phyloP scores from a whole-genome alignment of 352 stramenopile genomes.

The Peronospora belbahrii region DNA sequence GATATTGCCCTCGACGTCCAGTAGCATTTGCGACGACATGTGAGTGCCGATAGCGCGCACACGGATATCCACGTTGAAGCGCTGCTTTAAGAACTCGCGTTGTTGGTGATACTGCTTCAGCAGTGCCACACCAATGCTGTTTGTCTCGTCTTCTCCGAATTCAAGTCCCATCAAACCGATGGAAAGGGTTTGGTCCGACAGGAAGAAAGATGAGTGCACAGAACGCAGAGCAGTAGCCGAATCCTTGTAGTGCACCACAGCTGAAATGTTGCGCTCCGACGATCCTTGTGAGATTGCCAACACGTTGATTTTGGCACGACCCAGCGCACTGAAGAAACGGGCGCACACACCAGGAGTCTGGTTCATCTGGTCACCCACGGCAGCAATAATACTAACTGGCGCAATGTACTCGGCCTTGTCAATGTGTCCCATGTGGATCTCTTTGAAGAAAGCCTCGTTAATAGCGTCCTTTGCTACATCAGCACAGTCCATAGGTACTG shows the following conservation, averaged over 20 bases:
- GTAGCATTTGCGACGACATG: slow-evolving; percentile 48
- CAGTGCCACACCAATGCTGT: slow-evolving; percentile 76
- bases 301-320: slow-evolving; percentile 92
- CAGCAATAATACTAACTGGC: slow-evolving; percentile 92
- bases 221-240: slow-evolving; percentile 88
- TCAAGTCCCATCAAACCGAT: slow-evolving; percentile 88
- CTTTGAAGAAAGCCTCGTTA: slow-evolving; percentile 83
- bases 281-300: slow-evolving; percentile 92
- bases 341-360: slow-evolving; percentile 87
- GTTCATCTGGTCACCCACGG: slow-evolving; percentile 93
- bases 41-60: slow-evolving; percentile 71
- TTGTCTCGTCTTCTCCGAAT: slow-evolving; percentile 32
- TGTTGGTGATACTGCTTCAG: slow-evolving; percentile 84
- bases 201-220: slow-evolving; percentile 92
- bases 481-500: slow-evolving; percentile 71
- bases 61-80: slow-evolving; percentile 82
- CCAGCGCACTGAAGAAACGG: slow-evolving; percentile 91
- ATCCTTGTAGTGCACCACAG: slow-evolving; percentile 86
- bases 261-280: slow-evolving; percentile 92
- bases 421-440: slow-evolving; percentile 79
- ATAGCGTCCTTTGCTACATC: slow-evolving; percentile 64
- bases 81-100: slow-evolving; percentile 69
- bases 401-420: slow-evolving; percentile 78
- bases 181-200: slow-evolving; percentile 89
- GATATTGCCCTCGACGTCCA: slow-evolving; percentile 57